phyloP scores from a whole-genome alignment of 345 rosid genomes.

The Boechera stricta region DNA sequence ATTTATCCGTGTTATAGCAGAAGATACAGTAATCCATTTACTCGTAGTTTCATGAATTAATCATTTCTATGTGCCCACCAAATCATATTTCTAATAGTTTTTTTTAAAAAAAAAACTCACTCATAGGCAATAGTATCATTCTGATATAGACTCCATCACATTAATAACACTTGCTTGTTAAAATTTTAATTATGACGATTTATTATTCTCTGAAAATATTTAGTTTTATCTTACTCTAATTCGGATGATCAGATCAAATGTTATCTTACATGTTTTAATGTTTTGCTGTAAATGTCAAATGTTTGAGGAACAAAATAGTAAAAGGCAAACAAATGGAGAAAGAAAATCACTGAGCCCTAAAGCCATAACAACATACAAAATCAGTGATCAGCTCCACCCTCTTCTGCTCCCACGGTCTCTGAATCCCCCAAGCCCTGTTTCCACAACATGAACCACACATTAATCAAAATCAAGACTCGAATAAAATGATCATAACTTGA shows the following conservation, averaged over 20 bases:
- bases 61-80: no score
- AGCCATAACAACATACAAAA: constrained; percentile 28
- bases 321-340: constrained; percentile 1
- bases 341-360: constrained; percentile 39
- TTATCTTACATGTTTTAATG: constrained; percentile 39
- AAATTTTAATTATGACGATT: not conserved
- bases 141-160: not conserved
- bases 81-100: no score
- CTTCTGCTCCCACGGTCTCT: constrained; percentile 77
- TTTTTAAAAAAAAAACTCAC: no score
- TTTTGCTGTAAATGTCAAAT: constrained; percentile 23
- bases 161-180: not conserved
- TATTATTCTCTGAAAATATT: not conserved
- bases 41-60: no score
- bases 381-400: constrained; percentile 51
- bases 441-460: not conserved
- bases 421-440: constrained; percentile 59
- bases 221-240: not conserved
- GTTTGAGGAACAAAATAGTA: not conserved
- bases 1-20: no score
- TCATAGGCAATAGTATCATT: no score
- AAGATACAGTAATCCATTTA: no score
- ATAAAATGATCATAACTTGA: not conserved
- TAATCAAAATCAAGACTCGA: not conserved
- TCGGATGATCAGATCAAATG: constrained; percentile 7